Conservation (phyloP, 2,329 filamentous ascomycete species). For the Colletotrichum sp. region DNA sequence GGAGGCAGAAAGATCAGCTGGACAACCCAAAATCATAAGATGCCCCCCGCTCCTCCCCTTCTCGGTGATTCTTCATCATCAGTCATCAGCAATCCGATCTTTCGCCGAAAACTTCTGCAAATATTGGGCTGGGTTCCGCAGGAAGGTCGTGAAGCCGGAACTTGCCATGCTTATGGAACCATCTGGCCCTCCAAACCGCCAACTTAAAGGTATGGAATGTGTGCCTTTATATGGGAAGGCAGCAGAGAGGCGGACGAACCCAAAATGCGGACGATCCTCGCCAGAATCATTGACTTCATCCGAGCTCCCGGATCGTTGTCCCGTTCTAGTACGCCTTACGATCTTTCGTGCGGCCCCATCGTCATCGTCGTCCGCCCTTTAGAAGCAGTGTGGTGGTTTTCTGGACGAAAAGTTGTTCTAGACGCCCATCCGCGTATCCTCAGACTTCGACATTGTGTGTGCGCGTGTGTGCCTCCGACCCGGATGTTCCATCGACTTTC, state of each 20-base stretch:
- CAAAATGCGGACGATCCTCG: neutral
- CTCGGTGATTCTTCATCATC: neutral
- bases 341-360: neutral
- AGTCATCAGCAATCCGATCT: neutral
- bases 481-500: neutral
- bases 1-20: neutral
- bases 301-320: neutral
- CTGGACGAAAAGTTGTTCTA: neutral
- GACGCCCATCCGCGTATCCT: neutral
- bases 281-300: neutral
- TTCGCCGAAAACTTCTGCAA: neutral
- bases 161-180: neutral
- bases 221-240: neutral
- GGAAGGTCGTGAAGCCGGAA: neutral
- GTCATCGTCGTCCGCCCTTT: neutral
- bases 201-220: neutral
- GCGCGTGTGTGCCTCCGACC: neutral
- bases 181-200: neutral
- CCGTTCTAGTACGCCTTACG: neutral
- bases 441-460: neutral
- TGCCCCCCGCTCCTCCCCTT: neutral
- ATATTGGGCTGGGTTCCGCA: neutral
- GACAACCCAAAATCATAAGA: neutral
- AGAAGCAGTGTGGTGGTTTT: neutral
- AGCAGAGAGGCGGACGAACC: neutral